Evolutionary conservation across 306 rosid species (phyloP), one percentile per base, ranked within the genome.

Genomic region (Trifolium subterraneum): DNA sequence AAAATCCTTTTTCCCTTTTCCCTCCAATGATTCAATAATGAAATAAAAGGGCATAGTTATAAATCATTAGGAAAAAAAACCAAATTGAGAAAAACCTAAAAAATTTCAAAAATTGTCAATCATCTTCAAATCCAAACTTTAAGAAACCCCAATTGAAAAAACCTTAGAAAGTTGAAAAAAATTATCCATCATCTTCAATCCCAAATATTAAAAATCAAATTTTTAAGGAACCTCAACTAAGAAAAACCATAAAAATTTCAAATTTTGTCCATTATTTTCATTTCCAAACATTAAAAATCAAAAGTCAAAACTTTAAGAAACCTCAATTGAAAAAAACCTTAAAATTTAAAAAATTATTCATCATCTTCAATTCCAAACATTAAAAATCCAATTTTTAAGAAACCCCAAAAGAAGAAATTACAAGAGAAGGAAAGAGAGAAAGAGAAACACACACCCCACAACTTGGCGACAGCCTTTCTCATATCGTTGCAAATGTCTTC

Each of bases 401-500:
- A 48, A 73, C 20, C 62, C 76, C 29, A 7, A 15, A 69, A 47
- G 7, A 20, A 8, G 7, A 23, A 42, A 51, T 41, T 2, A 47
- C 42, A 47, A 22, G 8, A 13, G 2, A 9, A 9, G 11, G 38
- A 60, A 14, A 35, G 1, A 70, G 1, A 18, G 16, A 12, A 39
- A 67, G 3, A 47, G 0, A 64, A 16, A 52, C 54, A 71, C 88
- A 20, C 82, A 93, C 98, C 98, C 98, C 0, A 91, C 98, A 77
- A 93, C 98, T 75, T 79, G 94, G 65, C 98, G 97, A 66, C 77
- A 81, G 1, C 90, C 96, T 55, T 79, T 59, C 0, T 91, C 84
- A 31, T 91, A 93, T 11, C 98, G 90, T 76, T 93, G 98, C 73
- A 88, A 84, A 69, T 87, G 82, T 50, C 98, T 87, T 9, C 97